Base-by-base conservation (phyloP, 23 red algal genomes). In the Pyropia yezoensis region DNA sequence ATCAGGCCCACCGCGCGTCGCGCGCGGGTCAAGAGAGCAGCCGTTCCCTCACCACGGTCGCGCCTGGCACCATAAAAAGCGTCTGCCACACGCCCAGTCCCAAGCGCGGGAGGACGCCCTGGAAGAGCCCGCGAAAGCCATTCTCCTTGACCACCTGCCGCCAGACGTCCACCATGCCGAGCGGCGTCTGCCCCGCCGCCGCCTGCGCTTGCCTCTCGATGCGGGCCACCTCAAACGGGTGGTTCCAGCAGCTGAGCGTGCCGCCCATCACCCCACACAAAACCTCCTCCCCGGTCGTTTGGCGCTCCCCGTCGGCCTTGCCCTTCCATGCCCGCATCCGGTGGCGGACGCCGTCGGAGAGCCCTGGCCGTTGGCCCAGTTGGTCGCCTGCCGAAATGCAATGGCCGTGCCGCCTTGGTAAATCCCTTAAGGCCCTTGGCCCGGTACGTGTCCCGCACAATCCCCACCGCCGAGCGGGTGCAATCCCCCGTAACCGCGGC, bases 141-240 rank as follows among this genome's bases (percentile, higher is more conserved):
- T 89, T 45, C 45, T 89, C 85, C 30, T 64, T 71, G 54, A 59
- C 29, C 51, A 89, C 85, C 65, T 73, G 72, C 49, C 85, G 55
- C 60, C 78, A 32, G 8, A 89, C 74, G 23, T 54, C 34, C 3
- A 20, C 23, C 67, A 89, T 62, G 12, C 67, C 25, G 25, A 80
- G 11, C 27, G 52, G 16, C 33, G 85, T 59, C 59, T 89, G 49
- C n/a, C 84, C 84, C 14, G 84, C 74, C 27, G 72, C 63, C 49
- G 85, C 75, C 22, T 75, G 52, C 23, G 74, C 74, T 33, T 96
- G 92, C 84, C 86, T 81, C 67, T 96, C 92, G 39, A 90, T 84
- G 2, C 92, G 71, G n/a, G 71, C 76, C 8, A 96, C 92, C 63
- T 96, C 92, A 62, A 96, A 83, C 0, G 92, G 92, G 69, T 89